A percentile compares a stretch with the other conserved stretches of the same genome.
These are phyloP conservation scores for Sporisorium scitamineum DNA, from an alignment of 1,284 basidiomycete species.

Conservation along the genomic window DNA sequence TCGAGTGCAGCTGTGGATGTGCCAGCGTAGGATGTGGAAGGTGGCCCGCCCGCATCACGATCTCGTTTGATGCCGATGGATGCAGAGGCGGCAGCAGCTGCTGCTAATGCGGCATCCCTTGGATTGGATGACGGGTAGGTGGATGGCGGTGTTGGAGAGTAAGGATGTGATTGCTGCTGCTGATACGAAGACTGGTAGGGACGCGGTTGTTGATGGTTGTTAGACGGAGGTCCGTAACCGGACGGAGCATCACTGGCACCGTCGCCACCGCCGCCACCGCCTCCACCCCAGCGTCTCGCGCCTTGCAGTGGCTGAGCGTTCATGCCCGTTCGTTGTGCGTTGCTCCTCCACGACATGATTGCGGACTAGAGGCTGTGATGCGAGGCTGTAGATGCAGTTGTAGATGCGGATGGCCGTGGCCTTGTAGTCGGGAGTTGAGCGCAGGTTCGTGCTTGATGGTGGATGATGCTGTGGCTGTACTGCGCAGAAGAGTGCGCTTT, in stretches of 20 bases:
- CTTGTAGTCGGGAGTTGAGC: too few species aligned
- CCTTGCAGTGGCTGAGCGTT: constrained; percentile 64
- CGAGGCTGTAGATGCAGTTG: too few species aligned
- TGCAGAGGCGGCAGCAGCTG: constrained; percentile 45
- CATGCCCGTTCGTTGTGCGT: constrained; percentile 66
- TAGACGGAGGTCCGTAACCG: constrained; percentile 16
- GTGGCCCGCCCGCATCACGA: constrained; percentile 15
- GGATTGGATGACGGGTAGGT: constrained; percentile 28
- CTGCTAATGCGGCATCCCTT: constrained; percentile 34
- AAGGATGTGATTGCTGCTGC: constrained; percentile 21
- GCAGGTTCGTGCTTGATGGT: too few species aligned
- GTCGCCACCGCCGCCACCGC: constrained; percentile 41
- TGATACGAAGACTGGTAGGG: constrained; percentile 18
- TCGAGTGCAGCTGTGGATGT: constrained; percentile 14
- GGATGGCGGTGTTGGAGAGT: constrained; percentile 19
- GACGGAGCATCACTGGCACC: constrained; percentile 1
- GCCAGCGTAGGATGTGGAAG: background rate
- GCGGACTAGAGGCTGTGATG: too few species aligned
- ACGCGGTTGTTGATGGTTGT: constrained; percentile 14
- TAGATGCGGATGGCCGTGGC: too few species aligned
- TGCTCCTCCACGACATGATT: constrained; percentile 66
- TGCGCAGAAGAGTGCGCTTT: too few species aligned
- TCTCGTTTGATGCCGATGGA: constrained; percentile 50
- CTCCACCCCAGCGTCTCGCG: constrained; percentile 62
- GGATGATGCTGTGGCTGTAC: too few species aligned